These are phyloP conservation scores for Leccinum rimulosum DNA, from an alignment of 768 basidiomycete genomes.

Conservation along the genomic window DNA sequence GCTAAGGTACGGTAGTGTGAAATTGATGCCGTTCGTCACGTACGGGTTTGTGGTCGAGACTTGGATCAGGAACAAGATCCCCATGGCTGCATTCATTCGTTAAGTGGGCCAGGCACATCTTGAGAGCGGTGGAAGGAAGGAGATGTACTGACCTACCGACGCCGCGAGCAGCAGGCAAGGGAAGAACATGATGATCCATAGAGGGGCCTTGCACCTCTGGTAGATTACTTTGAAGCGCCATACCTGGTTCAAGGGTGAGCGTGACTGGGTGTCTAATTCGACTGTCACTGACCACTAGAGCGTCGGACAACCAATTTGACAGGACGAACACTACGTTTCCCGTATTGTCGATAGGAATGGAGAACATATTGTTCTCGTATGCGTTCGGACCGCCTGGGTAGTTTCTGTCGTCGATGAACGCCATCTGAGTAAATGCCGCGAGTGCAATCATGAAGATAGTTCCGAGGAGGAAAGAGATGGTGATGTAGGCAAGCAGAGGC, in stretches of 20 bases:
- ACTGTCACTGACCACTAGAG: constrained; percentile 15
- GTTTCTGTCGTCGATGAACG: background rate
- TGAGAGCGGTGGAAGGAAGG: background rate
- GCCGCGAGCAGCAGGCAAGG: background rate
- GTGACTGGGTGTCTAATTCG: background rate
- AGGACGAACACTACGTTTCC: constrained; percentile 16
- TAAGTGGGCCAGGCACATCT: background rate
- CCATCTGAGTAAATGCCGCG: background rate
- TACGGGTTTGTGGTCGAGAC: background rate
- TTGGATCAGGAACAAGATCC: background rate
- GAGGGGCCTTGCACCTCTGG: background rate
- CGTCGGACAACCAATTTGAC: constrained; percentile 6
- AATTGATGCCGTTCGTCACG: background rate
- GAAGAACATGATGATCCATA: background rate
- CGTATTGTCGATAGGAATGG: constrained; percentile 14
- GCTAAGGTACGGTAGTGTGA: constrained; percentile 23
- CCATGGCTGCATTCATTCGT: background rate
- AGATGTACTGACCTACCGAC: background rate
- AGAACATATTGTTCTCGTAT: constrained; percentile 17
- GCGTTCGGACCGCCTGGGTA: background rate
- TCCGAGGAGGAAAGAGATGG: background rate
- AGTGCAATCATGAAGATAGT: background rate
- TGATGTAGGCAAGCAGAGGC: background rate
- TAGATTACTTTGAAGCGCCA: background rate
- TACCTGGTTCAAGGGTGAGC: background rate